These are phyloP conservation scores for Brassica hybrid DNA, from an alignment of 441 rosid species.

Conservation along the genomic window DNA sequence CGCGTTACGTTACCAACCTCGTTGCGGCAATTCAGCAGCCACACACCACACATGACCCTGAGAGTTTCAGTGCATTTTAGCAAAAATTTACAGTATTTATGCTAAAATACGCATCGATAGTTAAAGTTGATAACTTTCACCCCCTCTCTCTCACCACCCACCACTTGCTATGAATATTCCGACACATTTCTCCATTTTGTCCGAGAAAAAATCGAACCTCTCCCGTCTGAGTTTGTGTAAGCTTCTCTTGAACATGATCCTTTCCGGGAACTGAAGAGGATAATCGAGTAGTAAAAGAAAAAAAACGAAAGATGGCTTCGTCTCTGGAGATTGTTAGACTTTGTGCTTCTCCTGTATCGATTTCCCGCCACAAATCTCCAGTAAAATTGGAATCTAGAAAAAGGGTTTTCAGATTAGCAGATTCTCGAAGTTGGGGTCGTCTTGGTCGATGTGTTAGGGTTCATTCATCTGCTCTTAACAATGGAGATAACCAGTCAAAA, in stretches of 20 bases:
- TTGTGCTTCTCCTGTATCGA: conserved; percentile 50
- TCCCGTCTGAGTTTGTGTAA: background rate
- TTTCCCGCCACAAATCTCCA: conserved; percentile 52
- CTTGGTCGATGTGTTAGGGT: conserved; percentile 45
- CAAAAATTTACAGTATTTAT: rapidly evolving
- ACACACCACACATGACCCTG: conserved; percentile 25
- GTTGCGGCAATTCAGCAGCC: conserved; percentile 37
- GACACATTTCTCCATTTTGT: conserved; percentile 17
- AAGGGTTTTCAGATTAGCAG: conserved; percentile 44
- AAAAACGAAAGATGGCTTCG: conserved; percentile 32
- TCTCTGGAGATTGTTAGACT: conserved; percentile 50
- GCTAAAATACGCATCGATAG: background rate
- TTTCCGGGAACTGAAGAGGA: conserved; percentile 30
- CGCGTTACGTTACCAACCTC: conserved; percentile 37
- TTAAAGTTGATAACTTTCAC: conserved; percentile 36
- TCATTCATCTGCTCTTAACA: conserved; percentile 56
- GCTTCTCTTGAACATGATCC: conserved; percentile 5
- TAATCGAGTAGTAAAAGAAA: conserved; percentile 2
- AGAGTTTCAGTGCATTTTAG: conserved; percentile 16
- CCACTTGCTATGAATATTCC: conserved; percentile 34
- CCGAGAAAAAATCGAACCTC: conserved; percentile 30
- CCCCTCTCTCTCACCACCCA: conserved; percentile 27
- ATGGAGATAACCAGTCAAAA: conserved; percentile 62
- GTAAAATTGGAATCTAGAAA: conserved; percentile 49
- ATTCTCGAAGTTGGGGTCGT: conserved; percentile 32